Base-by-base conservation (phyloP, 768 basidiomycete species). In the Amanita rimosa region DNA sequence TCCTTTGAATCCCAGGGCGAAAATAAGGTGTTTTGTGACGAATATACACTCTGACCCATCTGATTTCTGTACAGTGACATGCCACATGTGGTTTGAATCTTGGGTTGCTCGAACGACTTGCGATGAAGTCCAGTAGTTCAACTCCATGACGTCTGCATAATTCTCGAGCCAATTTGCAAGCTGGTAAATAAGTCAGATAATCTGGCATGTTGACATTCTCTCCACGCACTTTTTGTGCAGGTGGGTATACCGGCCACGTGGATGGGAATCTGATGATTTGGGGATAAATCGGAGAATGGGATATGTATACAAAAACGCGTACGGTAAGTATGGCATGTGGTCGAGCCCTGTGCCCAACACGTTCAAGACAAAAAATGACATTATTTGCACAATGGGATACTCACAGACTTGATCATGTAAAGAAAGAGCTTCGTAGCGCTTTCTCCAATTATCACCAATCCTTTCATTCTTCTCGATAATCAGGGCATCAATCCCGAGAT, bases 371-470 rank as follows among this genome's bases (percentile, higher is more conserved):
- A 24, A 21, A 17, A 17, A 24, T 21, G 41, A 13, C 38, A 19
- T 29, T 16, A 36, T 45, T n/a, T 41, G 40, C 46, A 55, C 36
- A 41, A 52, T 10, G 31, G 49, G 9, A 57, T 26, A 71, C 79
- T 67, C 56, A 80, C 81, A 83, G 50, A 82, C 76, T 19, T 78
- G 73, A 59, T 81, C 78, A 56, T 86, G 83, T 24, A 85, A 62
- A 43, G 78, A 81, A 34, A 85, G 62, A 8, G 79, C 73, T 48
- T 82, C 74, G 58, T 87, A 86, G 33, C 85, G 67, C 33, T 72
- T 66, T 50, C 82, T 65, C 83, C 82, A 85, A 44, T 74, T 75
- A 57, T 84, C 74, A 0, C 84, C 83, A 21, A 84, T 70, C 16
- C 74, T 63, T 9, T 58, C 51, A 44, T 79, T 73, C 60, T 72